These are phyloP conservation scores for Macadamia integrifolia DNA, from an alignment of 164 flowering plant genomes.

Conservation along the genomic window DNA sequence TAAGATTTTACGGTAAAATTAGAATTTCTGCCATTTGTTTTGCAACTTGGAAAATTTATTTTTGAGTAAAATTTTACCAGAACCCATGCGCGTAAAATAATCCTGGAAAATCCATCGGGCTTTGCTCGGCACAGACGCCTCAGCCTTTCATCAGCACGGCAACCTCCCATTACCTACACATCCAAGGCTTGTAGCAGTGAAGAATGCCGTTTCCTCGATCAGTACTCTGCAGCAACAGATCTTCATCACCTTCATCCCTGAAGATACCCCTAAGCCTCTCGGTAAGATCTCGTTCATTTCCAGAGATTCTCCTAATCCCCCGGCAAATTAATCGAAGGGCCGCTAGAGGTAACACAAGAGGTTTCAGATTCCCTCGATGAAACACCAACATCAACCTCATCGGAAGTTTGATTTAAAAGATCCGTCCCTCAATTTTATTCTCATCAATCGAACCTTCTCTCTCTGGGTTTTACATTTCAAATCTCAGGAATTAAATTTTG, in stretches of 20 bases:
- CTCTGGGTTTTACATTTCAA: conserved; percentile 30
- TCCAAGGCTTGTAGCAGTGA: conserved; percentile 85
- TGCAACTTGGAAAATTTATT: no score
- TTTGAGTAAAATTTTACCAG: no score
- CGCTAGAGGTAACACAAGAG: conserved; percentile 19
- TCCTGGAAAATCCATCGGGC: no score
- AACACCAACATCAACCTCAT: conserved; percentile 10
- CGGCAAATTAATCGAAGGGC: no score
- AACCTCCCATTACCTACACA: conserved; percentile 86
- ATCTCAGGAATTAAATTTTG: background rate
- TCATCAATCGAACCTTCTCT: conserved; percentile 22
- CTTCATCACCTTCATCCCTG: conserved; percentile 49
- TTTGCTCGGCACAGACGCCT: conserved; percentile 27
- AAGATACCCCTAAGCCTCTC: conserved; percentile 46
- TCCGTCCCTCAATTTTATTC: conserved; percentile 16
- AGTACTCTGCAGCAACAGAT: conserved; percentile 44
- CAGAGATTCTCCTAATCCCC: conserved; percentile 2
- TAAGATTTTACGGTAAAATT: no score
- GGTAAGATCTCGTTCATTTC: conserved; percentile 27
- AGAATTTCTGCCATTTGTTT: no score
- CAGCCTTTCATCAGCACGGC: conserved; percentile 89
- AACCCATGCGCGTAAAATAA: no score
- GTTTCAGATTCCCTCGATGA: conserved; percentile 10
- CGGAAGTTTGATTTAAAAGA: conserved; percentile 1
- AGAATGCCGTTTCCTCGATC: conserved; percentile 38